Conservation (phyloP, 192 early-diverging fungal species). For the Neocallimastix lanati region DNA sequence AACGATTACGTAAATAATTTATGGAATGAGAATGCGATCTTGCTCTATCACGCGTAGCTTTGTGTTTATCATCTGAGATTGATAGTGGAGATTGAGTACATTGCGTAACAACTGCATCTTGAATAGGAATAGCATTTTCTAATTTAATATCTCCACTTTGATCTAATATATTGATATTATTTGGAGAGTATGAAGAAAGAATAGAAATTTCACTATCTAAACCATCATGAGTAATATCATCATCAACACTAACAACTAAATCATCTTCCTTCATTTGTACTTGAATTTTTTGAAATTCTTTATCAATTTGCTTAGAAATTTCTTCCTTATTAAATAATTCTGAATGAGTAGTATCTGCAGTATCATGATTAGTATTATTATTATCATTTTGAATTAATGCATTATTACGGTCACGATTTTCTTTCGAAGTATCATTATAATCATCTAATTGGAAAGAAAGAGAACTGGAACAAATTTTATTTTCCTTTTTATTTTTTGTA, state of each 20-base stretch:
- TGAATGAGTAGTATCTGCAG: not conserved
- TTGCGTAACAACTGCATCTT: not conserved
- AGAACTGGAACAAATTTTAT: no score
- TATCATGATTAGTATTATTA: no score
- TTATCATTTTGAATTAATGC: no score
- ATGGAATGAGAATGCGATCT: not conserved
- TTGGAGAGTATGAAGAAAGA: not conserved
- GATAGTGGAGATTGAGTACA: not conserved
- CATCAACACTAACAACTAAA: not conserved
- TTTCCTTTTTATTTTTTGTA: no score
- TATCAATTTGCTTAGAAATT: not conserved
- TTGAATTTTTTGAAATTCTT: not conserved
- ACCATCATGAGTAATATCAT: not conserved
- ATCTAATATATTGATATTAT: not conserved
- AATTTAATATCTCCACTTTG: not conserved
- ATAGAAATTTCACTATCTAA: not conserved
- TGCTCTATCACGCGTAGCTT: not conserved
- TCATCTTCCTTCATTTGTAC: not conserved
- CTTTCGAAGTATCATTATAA: no score
- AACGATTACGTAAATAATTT: not conserved
- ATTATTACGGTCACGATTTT: no score
- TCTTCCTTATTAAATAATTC: not conserved
- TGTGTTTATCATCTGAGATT: not conserved
- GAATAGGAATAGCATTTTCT: not conserved
- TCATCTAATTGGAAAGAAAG: no score